These are phyloP conservation scores for Chlamydomonas sphaeroides DNA, from an alignment of 139 green algal genomes.

Conservation along the genomic window DNA sequence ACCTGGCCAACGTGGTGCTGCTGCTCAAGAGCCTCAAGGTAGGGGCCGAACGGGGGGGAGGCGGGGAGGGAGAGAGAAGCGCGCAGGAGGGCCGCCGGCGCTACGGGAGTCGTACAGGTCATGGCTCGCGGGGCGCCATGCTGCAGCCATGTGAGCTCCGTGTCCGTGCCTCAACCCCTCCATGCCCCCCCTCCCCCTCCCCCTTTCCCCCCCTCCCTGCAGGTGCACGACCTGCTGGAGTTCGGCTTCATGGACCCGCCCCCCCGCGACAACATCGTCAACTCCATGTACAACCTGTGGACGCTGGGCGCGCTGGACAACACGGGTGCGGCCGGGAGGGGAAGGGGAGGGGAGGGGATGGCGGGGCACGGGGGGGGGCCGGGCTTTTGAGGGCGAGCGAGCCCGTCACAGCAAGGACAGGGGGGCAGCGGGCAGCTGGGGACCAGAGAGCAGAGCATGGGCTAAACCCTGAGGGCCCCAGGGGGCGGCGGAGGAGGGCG, in stretches of 20 bases:
- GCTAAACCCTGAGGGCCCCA: no score
- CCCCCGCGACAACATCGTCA: constrained; percentile 94
- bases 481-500: no score
- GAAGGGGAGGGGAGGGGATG: no score
- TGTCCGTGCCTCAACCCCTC: background rate
- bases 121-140: no score
- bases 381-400: no score
- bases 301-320: constrained; percentile 72
- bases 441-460: no score
- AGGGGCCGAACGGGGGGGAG: background rate
- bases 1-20: constrained; percentile 98
- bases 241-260: constrained; percentile 99
- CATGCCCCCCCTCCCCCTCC: background rate
- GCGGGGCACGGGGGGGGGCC: no score
- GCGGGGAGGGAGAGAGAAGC: background rate
- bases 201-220: background rate
- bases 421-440: no score
- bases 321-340: constrained; percentile 42
- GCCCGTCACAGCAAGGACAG: no score
- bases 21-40: constrained; percentile 67
- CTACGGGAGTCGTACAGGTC: no score
- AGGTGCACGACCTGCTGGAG: constrained; percentile 93
- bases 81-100: no score
- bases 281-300: constrained; percentile 98
- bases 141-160: no score